Evolutionary conservation across 164 flowering plant species (phyloP).

Genomic region (Vitis cinerea): DNA sequence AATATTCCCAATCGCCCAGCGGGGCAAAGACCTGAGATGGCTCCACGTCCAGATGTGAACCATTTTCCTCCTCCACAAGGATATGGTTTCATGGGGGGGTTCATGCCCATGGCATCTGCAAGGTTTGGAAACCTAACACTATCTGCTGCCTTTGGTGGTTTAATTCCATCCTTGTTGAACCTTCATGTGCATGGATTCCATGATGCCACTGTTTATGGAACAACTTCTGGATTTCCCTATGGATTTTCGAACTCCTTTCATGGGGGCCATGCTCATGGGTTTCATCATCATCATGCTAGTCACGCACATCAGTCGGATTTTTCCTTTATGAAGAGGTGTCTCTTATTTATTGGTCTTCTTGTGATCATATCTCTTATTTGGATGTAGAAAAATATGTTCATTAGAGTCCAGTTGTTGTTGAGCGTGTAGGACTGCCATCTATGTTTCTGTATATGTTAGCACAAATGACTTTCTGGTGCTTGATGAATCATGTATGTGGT

Average conservation of each 20-base stretch:
- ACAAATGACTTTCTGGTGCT: not conserved
- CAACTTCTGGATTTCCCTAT: constrained; percentile 52
- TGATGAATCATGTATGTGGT: not conserved
- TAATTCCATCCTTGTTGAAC: constrained; percentile 55
- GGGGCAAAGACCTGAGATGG: constrained; percentile 79
- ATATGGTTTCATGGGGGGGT: constrained; percentile 60
- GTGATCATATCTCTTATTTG: constrained; percentile 13
- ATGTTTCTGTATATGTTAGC: not conserved
- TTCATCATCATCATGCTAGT: constrained; percentile 18
- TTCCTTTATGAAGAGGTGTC: constrained; percentile 14
- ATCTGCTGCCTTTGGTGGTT: constrained; percentile 62
- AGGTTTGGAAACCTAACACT: constrained; percentile 55
- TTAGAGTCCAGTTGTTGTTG: not conserved
- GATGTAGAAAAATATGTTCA: not conserved
- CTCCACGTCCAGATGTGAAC: constrained; percentile 19
- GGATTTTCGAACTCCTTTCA: constrained; percentile 34
- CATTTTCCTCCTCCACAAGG: constrained; percentile 35
- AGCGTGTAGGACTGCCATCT: not conserved
- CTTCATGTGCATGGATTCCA: constrained; percentile 64
- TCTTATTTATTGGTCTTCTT: constrained; percentile 18
- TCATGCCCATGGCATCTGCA: constrained; percentile 52
- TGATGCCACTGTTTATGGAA: constrained; percentile 59
- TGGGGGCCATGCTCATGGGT: constrained; percentile 34
- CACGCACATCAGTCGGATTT: constrained; percentile 11
- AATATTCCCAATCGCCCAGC: constrained; percentile 66